Conservation (phyloP, 148 eudicot genomes). For the Diospyros lotus region DNA sequence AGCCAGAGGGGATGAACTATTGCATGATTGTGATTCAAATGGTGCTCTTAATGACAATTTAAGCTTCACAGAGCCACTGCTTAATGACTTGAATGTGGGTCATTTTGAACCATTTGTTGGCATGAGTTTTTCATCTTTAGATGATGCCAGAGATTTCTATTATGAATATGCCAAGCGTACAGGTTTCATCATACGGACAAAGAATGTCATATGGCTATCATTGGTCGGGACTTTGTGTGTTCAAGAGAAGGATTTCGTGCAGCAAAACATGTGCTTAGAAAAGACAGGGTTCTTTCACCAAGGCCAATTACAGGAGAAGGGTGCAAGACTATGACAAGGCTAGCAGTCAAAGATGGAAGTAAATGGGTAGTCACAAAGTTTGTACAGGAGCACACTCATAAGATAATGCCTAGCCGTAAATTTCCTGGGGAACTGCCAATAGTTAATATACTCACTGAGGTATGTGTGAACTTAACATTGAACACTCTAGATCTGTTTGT, state of each 20-base stretch:
- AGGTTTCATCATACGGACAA: slow-evolving; percentile 9
- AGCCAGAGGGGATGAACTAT: slow-evolving; percentile 9
- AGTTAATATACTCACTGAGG: slow-evolving; percentile 7
- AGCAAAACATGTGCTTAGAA: slow-evolving; percentile 9
- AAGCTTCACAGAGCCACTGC: neutral
- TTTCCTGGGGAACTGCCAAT: slow-evolving; percentile 15
- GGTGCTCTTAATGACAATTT: neutral
- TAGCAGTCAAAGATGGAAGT: slow-evolving; percentile 3
- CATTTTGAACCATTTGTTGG: neutral
- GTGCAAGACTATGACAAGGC: slow-evolving; percentile 8
- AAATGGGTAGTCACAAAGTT: slow-evolving; percentile 2
- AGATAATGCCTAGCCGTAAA: slow-evolving; percentile 4
- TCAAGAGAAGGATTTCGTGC: slow-evolving; percentile 10
- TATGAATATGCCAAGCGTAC: slow-evolving; percentile 10
- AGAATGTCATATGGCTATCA: slow-evolving; percentile 6
- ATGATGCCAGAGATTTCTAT: slow-evolving; percentile 7
- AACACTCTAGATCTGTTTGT: too few species aligned
- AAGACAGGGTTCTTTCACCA: slow-evolving; percentile 4
- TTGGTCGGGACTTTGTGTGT: slow-evolving; percentile 8
- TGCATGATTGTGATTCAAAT: neutral
- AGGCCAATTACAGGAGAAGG: slow-evolving; percentile 14
- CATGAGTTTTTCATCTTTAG: slow-evolving; percentile 8
- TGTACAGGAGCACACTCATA: slow-evolving; percentile 8
- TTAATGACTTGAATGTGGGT: neutral
- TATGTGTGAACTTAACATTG: neutral